Evolutionary conservation across 2,329 filamentous ascomycete genomes (phyloP).

Genomic region (Sclerotinia nivalis): DNA sequence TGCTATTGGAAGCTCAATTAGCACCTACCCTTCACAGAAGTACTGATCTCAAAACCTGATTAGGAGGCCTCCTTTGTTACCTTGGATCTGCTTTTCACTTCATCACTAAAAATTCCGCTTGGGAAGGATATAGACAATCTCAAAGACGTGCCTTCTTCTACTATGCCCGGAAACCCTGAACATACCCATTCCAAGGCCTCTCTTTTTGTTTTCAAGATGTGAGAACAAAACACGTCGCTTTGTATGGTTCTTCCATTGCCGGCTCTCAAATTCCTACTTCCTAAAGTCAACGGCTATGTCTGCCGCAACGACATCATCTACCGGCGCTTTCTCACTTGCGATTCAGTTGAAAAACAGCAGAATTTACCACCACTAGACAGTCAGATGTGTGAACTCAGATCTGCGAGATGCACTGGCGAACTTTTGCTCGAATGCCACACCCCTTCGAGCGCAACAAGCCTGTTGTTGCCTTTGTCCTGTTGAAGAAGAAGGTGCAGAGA

Average conservation of each 20-base stretch:
- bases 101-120: neutral
- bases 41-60: neutral
- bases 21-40: neutral
- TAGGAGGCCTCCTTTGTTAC: neutral
- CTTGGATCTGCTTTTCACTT: neutral
- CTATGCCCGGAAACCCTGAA: neutral
- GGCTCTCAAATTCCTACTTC: neutral
- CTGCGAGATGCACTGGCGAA: neutral
- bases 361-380: neutral
- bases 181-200: neutral
- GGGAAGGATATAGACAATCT: neutral
- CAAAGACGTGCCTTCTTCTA: neutral
- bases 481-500: neutral
- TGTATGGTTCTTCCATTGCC: neutral
- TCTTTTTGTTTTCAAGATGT: slow-evolving; percentile 6
- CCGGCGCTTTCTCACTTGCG: neutral
- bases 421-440: neutral
- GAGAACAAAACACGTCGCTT: neutral
- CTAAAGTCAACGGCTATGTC: slow-evolving; percentile 8
- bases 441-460: neutral
- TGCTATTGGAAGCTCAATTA: slow-evolving; percentile 4
- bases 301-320: neutral
- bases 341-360: neutral
- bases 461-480: neutral
- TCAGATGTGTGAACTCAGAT: neutral